phyloP scores from a whole-genome alignment of 148 eudicot species.

The Camellia lanceoleosa region DNA sequence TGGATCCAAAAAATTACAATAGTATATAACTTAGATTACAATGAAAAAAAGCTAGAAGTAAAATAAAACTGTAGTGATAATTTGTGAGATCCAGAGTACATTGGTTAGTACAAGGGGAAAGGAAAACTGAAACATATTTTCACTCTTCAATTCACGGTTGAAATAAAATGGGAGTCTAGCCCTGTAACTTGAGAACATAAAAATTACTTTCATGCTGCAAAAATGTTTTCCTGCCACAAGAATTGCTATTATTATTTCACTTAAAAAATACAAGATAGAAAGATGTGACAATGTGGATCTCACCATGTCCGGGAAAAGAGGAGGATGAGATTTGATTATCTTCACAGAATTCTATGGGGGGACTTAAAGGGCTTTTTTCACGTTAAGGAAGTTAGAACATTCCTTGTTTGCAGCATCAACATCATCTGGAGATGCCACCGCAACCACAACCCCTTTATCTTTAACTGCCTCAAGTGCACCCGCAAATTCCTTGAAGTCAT shows the following conservation, averaged over 20 bases:
- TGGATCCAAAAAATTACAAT: slow-evolving; percentile 1
- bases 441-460: slow-evolving; percentile 76
- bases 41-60: neutral
- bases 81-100: neutral
- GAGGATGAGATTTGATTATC: neutral
- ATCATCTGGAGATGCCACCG: slow-evolving; percentile 94
- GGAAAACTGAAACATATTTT: neutral
- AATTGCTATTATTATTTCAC: neutral
- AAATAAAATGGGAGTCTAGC: neutral
- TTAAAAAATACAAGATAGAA: too few relatives aligned
- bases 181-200: neutral
- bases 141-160: neutral
- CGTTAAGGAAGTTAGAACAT: slow-evolving; percentile 59
- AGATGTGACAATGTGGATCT: neutral
- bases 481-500: slow-evolving; percentile 87
- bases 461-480: slow-evolving; percentile 72
- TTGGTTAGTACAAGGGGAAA: neutral
- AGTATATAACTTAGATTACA: neutral
- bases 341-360: neutral
- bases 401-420: slow-evolving; percentile 69
- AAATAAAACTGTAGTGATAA: neutral
- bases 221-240: neutral
- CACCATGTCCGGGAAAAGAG: neutral
- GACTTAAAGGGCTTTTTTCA: slow-evolving; percentile 60
- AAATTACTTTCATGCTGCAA: neutral